phyloP scores from a whole-genome alignment of 2,329 filamentous ascomycete genomes.

The Ophiostoma tasmaniense region DNA sequence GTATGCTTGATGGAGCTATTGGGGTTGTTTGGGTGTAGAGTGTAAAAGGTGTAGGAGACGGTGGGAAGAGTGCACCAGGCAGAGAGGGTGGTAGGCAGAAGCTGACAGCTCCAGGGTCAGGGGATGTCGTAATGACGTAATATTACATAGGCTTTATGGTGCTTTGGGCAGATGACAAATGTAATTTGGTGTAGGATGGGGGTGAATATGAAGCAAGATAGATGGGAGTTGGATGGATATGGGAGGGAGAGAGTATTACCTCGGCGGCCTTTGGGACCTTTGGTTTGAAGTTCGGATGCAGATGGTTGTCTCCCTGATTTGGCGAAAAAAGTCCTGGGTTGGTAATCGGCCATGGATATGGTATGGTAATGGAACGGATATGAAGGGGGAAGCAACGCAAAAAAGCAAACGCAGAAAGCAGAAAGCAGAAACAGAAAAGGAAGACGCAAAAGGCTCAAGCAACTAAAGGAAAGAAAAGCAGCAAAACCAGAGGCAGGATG shows the following conservation, averaged over 20 bases:
- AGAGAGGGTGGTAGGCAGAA: neutral
- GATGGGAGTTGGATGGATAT: neutral
- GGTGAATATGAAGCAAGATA: neutral
- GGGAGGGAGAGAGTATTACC: slow-evolving; percentile 56
- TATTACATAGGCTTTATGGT: neutral
- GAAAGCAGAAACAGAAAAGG: neutral
- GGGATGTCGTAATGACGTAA: slow-evolving; percentile 1
- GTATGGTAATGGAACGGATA: slow-evolving; percentile 2
- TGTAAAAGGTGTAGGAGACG: neutral
- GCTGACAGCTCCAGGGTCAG: neutral
- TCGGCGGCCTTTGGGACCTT: slow-evolving; percentile 92
- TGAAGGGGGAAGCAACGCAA: neutral
- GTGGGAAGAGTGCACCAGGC: neutral
- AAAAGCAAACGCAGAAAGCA: slow-evolving; percentile 19
- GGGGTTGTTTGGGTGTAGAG: neutral
- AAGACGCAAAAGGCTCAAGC: too few species aligned
- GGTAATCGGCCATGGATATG: slow-evolving; percentile 34
- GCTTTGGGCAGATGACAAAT: neutral
- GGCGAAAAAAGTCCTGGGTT: slow-evolving; percentile 38
- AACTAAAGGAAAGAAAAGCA: slow-evolving; percentile 17
- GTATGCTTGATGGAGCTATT: neutral
- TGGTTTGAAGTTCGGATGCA: slow-evolving; percentile 87
- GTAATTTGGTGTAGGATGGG: neutral
- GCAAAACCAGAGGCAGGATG: neutral
- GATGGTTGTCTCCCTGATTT: slow-evolving; percentile 69